These are phyloP conservation scores for Hyphopichia homilentoma DNA, from an alignment of 805 yeast genomes.

Conservation along the genomic window DNA sequence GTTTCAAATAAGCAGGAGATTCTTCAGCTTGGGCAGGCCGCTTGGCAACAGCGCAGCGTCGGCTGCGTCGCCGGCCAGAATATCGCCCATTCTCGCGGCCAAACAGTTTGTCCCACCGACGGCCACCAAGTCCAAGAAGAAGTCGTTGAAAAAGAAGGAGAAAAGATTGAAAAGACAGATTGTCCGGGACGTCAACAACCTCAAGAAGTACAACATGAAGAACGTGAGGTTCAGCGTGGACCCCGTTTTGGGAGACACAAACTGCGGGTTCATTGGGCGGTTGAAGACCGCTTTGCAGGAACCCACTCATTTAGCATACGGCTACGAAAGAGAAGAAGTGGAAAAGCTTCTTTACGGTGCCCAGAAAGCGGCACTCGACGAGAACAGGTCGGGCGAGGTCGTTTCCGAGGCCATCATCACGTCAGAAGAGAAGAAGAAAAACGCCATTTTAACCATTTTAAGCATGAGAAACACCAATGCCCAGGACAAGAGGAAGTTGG, in stretches of 20 bases:
- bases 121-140: slow-evolving; percentile 29
- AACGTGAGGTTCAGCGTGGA: slow-evolving; percentile 48
- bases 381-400: slow-evolving; percentile 20
- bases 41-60: slow-evolving; percentile 5
- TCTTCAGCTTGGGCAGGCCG: slow-evolving; percentile 13
- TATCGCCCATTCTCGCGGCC: slow-evolving; percentile 30
- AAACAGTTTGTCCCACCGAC: slow-evolving; percentile 31
- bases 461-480: slow-evolving; percentile 68
- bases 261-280: slow-evolving; percentile 66
- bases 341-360: slow-evolving; percentile 78
- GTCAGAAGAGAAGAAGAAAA: slow-evolving; percentile 54
- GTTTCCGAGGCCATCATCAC: slow-evolving; percentile 23
- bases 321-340: slow-evolving; percentile 59
- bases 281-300: slow-evolving; percentile 64
- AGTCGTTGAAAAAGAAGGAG: slow-evolving; percentile 35
- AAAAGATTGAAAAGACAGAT: slow-evolving; percentile 38
- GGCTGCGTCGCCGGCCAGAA: slow-evolving; percentile 7
- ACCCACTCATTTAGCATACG: slow-evolving; percentile 58
- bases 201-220: slow-evolving; percentile 33
- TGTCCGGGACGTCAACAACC: slow-evolving; percentile 36
- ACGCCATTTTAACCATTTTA: slow-evolving; percentile 67
- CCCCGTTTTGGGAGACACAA: slow-evolving; percentile 76
- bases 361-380: slow-evolving; percentile 53
- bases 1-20: slow-evolving; percentile 9
- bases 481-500: slow-evolving; percentile 53